Evolutionary conservation across 306 rosid species (phyloP), one percentile per base, ranked within the genome.

Genomic region (Trifolium pratense): DNA sequence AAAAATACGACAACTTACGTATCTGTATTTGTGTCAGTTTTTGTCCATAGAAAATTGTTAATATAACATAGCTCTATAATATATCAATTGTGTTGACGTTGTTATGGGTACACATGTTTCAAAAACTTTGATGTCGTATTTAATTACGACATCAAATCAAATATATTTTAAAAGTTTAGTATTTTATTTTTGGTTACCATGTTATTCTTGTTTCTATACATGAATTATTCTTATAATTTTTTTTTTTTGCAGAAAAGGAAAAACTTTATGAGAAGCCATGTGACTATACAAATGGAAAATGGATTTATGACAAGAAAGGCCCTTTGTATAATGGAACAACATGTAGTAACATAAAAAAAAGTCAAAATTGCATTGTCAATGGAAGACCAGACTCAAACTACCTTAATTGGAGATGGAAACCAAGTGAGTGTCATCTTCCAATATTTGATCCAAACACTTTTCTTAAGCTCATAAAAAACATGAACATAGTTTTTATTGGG

Each of bases 391-490:
- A 91, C 48, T 37, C 77, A 56, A 82, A 70, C 10, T 89, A 75
- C 61, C 88, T 91, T 64, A 56, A 73, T 5, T 89, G 92, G 92
- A 86, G 86, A 75, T 91, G 97, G 97, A 77, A 81, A 62, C 97
- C 97, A 5, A 82, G 63, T 43, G 34, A 83, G 26, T 91, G 97
- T 36, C 1, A 11, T n/a, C 75, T 91, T 21, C 85, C 89, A 32
- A 86, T 83, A 86, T 91, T 89, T 69, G 86, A 91, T 13, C 95
- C 97, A 17, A 48, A 26, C 20, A 74, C 81, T 65, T 89, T 89
- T 40, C 88, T 91, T 46, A 63, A 71, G 36, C 55, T 49, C 4
- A 16, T 16, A 0, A 16, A n/a, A 16, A 49, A 49, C 55, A 49
- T n/a, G 55, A 49, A 49, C 55, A 49, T 49, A 15, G 55, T 16